Conservation (phyloP, 2,329 filamentous ascomycete genomes). For the Venturia effusa region DNA sequence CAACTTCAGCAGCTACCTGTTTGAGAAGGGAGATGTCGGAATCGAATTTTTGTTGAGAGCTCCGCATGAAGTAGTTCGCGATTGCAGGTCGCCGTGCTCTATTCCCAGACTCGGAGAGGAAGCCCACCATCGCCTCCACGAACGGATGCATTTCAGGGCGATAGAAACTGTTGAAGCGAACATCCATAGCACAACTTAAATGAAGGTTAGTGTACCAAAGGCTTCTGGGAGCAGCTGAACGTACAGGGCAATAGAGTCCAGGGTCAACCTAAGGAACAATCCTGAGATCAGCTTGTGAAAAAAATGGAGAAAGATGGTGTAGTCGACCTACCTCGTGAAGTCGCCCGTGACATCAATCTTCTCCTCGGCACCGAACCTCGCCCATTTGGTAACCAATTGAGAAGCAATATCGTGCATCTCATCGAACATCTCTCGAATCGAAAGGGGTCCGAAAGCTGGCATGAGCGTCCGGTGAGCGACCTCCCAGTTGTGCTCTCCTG, state of each 20-base stretch:
- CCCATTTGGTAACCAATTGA: slow-evolving; percentile 59
- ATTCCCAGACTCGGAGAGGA: slow-evolving; percentile 25
- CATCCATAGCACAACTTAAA: slow-evolving; percentile 24
- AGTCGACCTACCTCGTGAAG: slow-evolving; percentile 20
- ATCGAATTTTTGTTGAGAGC: slow-evolving; percentile 20
- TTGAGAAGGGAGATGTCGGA: slow-evolving; percentile 39
- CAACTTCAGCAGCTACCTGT: slow-evolving; percentile 19
- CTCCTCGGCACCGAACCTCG: slow-evolving; percentile 36
- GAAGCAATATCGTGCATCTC: slow-evolving; percentile 50
- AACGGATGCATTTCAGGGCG: slow-evolving; percentile 26
- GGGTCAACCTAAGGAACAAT: slow-evolving; percentile 16
- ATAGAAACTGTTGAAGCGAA: slow-evolving; percentile 32
- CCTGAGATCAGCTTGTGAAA: neutral
- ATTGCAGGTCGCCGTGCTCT: slow-evolving; percentile 16
- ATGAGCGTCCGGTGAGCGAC: slow-evolving; percentile 52
- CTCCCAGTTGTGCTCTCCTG: slow-evolving; percentile 6
- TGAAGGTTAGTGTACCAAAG: neutral
- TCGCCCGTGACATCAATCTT: slow-evolving; percentile 26
- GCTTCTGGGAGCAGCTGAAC: neutral
- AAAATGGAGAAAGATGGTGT: neutral
- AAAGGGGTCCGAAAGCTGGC: slow-evolving; percentile 58
- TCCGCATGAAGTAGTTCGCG: slow-evolving; percentile 10
- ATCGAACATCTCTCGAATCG: slow-evolving; percentile 57
- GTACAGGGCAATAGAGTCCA: slow-evolving; percentile 28
- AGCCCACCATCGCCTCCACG: slow-evolving; percentile 25